Base-by-base conservation (phyloP, 306 rosid genomes). In the Malus fusca region DNA sequence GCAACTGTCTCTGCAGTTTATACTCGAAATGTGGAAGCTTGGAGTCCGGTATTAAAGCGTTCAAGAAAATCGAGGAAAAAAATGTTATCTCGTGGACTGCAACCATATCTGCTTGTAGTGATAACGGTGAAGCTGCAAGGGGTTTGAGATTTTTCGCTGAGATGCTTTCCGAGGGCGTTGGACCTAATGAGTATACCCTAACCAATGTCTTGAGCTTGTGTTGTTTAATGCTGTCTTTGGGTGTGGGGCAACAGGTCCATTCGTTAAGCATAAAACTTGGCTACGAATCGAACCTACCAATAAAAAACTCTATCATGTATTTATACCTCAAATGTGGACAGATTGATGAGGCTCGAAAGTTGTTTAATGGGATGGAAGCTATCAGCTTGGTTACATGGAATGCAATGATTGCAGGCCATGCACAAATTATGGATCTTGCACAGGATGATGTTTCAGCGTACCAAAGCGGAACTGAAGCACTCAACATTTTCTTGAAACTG, bases 21-120 rank as follows among this genome's bases (percentile, higher is more conserved):
- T 95, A 92, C 85, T 85, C 97, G 33, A 92, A 90, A 80, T 80
- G 79, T 70, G 81, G 93, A 23, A 77, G 63, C 31, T 80, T 95
- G 85, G 82, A 82, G 15, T 72, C 70, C 13, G 89, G 90, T 52
- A 69, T 90, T 25, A 92, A 74, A 80, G 87, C 88, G 25, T 95
- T 95, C 64, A 73, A 79, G 77, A 83, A 82, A 75, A 84, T 92
- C 66, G 53, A 79, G 31, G 89, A 89, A 71, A 89, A 90, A 81
- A 71, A 90, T 83, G 96, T 92, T 59, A 84, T 95, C 77, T 95
- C 98, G 0, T 95, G 98, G 98, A 92, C 96, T 59, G 77, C 92
- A 1, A 85, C 87, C 71, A 80, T 95, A 66, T 82, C 97, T 43
- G 89, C 98, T 25, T 95, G 90, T 62, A 82, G 89, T 25, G 91